Percentiles rank a stretch among this genome's conserved stretches.
phyloP scores from a whole-genome alignment of 345 rosid species.

The Erodium maritimum region DNA sequence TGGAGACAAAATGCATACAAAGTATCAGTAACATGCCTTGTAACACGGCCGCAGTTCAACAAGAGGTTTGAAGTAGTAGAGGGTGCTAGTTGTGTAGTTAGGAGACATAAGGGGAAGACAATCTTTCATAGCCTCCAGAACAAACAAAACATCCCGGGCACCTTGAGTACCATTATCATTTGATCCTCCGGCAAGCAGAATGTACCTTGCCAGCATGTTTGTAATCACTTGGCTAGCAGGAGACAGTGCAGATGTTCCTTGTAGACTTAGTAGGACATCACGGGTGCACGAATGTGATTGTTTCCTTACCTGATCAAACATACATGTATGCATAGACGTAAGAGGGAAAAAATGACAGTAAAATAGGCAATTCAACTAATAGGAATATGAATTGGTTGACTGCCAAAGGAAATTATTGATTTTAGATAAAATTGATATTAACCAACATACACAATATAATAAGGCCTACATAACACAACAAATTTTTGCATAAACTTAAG shows the following conservation, averaged over 20 bases:
- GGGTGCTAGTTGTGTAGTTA: slow-evolving; percentile 34
- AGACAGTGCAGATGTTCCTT: slow-evolving; percentile 30
- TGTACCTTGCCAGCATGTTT: slow-evolving; percentile 47
- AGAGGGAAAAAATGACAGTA: neutral
- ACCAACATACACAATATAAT: too few relatives aligned
- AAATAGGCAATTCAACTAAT: neutral
- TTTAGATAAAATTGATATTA: too few relatives aligned
- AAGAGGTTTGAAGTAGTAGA: slow-evolving; percentile 57
- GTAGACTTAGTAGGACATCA: slow-evolving; percentile 45
- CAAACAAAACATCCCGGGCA: slow-evolving; percentile 60
- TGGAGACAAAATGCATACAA: slow-evolving; percentile 48
- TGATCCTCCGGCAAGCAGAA: slow-evolving; percentile 63
- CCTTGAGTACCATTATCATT: slow-evolving; percentile 39
- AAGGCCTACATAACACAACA: neutral
- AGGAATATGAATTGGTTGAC: neutral
- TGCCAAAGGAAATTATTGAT: too few relatives aligned
- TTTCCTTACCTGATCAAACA: slow-evolving; percentile 51
- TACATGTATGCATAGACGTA: neutral
- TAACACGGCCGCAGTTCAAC: slow-evolving; percentile 46
- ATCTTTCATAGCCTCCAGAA: slow-evolving; percentile 63
- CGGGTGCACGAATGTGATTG: slow-evolving; percentile 50
- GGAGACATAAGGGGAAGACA: slow-evolving; percentile 62
- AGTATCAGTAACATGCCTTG: slow-evolving; percentile 63
- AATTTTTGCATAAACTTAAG: neutral
- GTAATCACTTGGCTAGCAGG: slow-evolving; percentile 71